phyloP scores from a whole-genome alignment of 1,139 yeast genomes.

The Arxiozyma slooffiae region DNA sequence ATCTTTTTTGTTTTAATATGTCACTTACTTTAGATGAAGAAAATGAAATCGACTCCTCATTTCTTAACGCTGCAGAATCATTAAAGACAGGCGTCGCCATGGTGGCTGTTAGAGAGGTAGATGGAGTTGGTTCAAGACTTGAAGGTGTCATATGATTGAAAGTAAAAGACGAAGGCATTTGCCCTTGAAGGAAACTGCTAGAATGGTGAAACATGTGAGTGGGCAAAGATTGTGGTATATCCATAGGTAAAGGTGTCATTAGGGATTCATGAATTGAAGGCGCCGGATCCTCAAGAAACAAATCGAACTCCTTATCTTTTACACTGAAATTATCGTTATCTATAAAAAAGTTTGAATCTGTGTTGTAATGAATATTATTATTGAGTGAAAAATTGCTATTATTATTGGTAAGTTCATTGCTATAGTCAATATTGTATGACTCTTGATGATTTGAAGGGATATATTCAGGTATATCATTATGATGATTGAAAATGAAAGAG shows the following conservation, averaged over 20 bases:
- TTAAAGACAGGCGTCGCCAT: not conserved
- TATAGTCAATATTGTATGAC: not conserved
- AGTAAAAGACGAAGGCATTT: not conserved
- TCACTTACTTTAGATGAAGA: conserved; percentile 1
- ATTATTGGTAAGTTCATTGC: not conserved
- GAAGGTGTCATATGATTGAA: conserved; percentile 4
- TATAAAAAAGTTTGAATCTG: not conserved
- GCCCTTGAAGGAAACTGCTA: not conserved
- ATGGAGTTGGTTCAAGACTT: not conserved
- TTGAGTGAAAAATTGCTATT: not conserved
- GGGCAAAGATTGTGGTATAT: not conserved
- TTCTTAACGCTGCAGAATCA: not conserved
- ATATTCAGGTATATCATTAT: conserved; percentile 1
- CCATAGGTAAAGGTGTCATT: not conserved
- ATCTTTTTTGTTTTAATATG: not conserved
- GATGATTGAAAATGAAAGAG: not conserved
- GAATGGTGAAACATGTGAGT: not conserved
- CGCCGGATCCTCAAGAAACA: not conserved
- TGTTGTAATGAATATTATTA: not conserved
- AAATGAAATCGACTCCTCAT: not conserved
- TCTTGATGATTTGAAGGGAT: not conserved
- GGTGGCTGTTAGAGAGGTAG: not conserved
- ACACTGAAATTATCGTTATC: conserved; percentile 1
- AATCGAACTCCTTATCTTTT: not conserved
- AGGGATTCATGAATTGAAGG: not conserved